Conservation (phyloP, 148 eudicot species). For the Chenopodium suecicum region DNA sequence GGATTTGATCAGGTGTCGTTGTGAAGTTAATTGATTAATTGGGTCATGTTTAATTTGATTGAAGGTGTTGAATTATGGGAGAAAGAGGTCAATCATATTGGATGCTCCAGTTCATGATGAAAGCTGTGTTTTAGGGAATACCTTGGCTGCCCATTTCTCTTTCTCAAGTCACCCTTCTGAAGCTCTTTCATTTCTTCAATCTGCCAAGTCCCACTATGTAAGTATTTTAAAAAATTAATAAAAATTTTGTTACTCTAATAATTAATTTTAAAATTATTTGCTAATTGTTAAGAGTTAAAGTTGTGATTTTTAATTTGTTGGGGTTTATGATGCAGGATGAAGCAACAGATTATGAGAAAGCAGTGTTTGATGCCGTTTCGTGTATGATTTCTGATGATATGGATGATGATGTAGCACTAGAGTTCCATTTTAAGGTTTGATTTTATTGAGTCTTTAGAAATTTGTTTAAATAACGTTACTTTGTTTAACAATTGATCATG, state of each 20-base stretch:
- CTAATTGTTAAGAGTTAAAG: not conserved
- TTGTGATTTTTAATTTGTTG: conserved; percentile 7
- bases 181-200: conserved; percentile 44
- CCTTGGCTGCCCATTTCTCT: conserved; percentile 63
- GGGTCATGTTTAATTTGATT: not conserved
- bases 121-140: conserved; percentile 69
- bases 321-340: conserved; percentile 44
- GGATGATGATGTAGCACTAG: conserved; percentile 75
- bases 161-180: conserved; percentile 35
- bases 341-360: conserved; percentile 78
- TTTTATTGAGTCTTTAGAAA: not conserved
- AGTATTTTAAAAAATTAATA: not conserved
- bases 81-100: conserved; percentile 61
- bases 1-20: not conserved
- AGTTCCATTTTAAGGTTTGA: conserved; percentile 63
- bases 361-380: conserved; percentile 60
- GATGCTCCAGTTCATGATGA: conserved; percentile 66
- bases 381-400: conserved; percentile 60
- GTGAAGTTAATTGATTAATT: not conserved
- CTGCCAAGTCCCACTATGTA: conserved; percentile 66
- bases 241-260: not conserved
- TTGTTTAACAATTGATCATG: not conserved
- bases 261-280: conserved; percentile 5
- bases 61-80: conserved; percentile 77
- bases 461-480: not conserved